Conservation (phyloP, 352 stramenopile species). For the Pilasporangium apinafurcum region DNA sequence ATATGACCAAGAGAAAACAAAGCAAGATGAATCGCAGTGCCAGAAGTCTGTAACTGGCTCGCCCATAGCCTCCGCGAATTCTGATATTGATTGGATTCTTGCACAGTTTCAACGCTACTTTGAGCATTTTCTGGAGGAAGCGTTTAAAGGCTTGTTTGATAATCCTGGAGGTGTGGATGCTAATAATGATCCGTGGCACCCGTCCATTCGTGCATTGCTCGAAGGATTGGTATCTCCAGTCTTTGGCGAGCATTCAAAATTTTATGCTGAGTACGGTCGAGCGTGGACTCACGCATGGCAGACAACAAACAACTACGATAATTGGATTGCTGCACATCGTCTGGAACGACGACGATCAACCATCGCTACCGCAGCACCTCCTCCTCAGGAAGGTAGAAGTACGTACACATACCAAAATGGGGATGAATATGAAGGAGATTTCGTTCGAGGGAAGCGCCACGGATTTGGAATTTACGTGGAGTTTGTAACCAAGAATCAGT, state of each 20-base stretch:
- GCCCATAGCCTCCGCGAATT: conserved; percentile 13
- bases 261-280: conserved; percentile 53
- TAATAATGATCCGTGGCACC: conserved; percentile 22
- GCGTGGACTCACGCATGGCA: conserved; percentile 63
- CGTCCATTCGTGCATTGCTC: conserved; percentile 42
- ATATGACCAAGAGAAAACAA: background rate
- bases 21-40: conserved; percentile 3
- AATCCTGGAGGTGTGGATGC: conserved; percentile 2
- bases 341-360: conserved; percentile 25
- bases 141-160: conserved; percentile 18
- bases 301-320: conserved; percentile 49
- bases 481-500: conserved; percentile 65
- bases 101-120: conserved; percentile 58
- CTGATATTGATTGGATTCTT: conserved; percentile 57
- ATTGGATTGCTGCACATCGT: conserved; percentile 27
- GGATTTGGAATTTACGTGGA: conserved; percentile 74
- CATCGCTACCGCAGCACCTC: conserved; percentile 5
- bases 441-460: conserved; percentile 56
- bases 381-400: conserved; percentile 35
- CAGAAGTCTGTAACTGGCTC: conserved; percentile 1
- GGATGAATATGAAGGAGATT: conserved; percentile 76
- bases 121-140: conserved; percentile 42
- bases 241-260: conserved; percentile 26
- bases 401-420: conserved; percentile 62
- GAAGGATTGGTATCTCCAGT: conserved; percentile 44